Evolutionary conservation across 2,329 filamentous ascomycete genomes (phyloP).

Genomic region (Phaeosphaeriaceae sp.): DNA sequence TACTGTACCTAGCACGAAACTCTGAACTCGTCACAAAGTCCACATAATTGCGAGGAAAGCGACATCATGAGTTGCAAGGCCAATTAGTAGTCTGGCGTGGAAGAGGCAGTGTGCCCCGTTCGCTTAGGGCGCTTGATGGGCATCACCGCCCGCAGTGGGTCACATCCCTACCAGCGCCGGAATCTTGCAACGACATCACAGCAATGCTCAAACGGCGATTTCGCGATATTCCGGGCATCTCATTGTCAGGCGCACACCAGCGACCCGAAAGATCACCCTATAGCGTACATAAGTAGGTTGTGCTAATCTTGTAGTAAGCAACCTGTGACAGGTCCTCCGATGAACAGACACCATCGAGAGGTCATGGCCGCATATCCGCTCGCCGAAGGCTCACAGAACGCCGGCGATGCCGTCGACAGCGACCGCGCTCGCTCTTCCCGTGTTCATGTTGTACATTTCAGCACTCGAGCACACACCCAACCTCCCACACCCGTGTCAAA

Average conservation of each 20-base stretch:
- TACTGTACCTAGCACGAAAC: too few relatives aligned
- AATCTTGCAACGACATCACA: slow-evolving; percentile 28
- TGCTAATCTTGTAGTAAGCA: slow-evolving; percentile 28
- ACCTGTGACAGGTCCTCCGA: slow-evolving; percentile 28
- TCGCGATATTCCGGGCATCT: slow-evolving; percentile 25
- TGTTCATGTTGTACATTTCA: slow-evolving; percentile 37
- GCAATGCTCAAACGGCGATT: slow-evolving; percentile 3
- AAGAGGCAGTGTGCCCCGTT: slow-evolving; percentile 5
- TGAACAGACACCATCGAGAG: slow-evolving; percentile 20
- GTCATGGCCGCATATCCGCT: slow-evolving; percentile 19
- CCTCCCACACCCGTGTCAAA: slow-evolving; percentile 29
- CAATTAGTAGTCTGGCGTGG: neutral
- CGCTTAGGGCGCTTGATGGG: slow-evolving; percentile 16
- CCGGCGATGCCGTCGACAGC: slow-evolving; percentile 23
- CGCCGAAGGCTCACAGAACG: slow-evolving; percentile 20
- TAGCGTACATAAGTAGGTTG: slow-evolving; percentile 34
- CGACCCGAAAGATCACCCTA: slow-evolving; percentile 24
- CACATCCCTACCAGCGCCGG: slow-evolving; percentile 1
- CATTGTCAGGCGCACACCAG: slow-evolving; percentile 30
- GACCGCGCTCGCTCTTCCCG: slow-evolving; percentile 44
- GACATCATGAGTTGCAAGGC: neutral
- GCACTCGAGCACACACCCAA: slow-evolving; percentile 32
- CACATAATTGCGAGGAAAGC: neutral
- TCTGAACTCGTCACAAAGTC: neutral
- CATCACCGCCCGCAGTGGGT: slow-evolving; percentile 13